Evolutionary conservation across 257 asterid species (phyloP).

Genomic region (Solanum infundibuliforme): DNA sequence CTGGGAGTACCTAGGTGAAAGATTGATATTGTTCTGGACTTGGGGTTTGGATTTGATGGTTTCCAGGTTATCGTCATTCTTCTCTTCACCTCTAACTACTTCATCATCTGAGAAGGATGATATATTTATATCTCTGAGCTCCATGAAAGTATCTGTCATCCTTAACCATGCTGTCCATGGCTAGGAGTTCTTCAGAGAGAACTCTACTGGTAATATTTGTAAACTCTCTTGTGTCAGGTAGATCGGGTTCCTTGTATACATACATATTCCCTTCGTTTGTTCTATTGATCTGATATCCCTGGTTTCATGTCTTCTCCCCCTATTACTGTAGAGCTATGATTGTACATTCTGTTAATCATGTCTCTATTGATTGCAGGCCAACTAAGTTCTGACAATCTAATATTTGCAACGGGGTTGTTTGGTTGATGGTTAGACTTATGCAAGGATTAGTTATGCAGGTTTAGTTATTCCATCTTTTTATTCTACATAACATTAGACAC

Average conservation of each 20-base stretch:
- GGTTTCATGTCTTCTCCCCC: background rate
- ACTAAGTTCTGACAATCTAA: background rate
- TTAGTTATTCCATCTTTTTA: background rate
- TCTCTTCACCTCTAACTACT: background rate
- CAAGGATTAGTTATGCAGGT: too few species aligned
- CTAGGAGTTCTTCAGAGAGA: background rate
- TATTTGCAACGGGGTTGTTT: background rate
- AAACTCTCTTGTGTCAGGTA: background rate
- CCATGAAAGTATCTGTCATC: background rate
- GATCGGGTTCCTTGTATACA: background rate
- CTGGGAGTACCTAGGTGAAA: background rate
- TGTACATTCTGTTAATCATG: background rate
- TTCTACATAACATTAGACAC: background rate
- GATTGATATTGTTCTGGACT: background rate
- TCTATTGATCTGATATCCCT: background rate
- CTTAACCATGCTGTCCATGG: background rate
- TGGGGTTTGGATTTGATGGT: background rate
- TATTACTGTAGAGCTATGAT: background rate
- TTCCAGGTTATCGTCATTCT: background rate
- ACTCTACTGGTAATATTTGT: background rate
- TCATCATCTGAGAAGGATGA: background rate
- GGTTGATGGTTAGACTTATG: background rate
- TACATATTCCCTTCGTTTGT: background rate
- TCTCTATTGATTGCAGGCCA: background rate
- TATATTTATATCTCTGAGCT: background rate